These are phyloP conservation scores for Orbilia blumenaviensis DNA, from an alignment of 2,329 filamentous ascomycete genomes.

Conservation along the genomic window DNA sequence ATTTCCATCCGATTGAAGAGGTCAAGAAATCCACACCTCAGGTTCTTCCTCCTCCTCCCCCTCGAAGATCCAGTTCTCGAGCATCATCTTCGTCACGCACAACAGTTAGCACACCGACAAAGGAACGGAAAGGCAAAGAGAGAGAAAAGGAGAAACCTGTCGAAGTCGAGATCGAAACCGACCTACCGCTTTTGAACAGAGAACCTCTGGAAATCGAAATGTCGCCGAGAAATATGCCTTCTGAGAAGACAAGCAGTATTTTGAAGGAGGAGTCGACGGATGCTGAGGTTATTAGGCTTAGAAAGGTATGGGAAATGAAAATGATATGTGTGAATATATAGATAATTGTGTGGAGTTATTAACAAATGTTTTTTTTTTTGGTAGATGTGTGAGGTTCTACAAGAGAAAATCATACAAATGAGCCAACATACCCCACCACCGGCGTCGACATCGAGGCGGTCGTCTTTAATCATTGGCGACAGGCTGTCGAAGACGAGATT, in stretches of 20 bases:
- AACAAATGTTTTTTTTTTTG: neutral
- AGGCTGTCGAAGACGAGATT: constrained; percentile 38
- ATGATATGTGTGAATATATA: neutral
- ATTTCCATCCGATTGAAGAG: constrained; percentile 44
- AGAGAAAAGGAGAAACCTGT: constrained; percentile 16
- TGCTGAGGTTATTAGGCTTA: constrained; percentile 43
- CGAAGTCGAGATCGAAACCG: constrained; percentile 24
- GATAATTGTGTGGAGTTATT: neutral
- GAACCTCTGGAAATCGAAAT: constrained; percentile 42
- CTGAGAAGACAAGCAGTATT: constrained; percentile 9
- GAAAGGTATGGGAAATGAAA: constrained; percentile 24
- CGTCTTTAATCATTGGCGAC: constrained; percentile 45
- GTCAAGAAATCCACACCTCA: constrained; percentile 28
- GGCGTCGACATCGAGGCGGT: constrained; percentile 28
- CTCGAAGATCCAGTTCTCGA: constrained; percentile 51
- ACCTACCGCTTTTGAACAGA: constrained; percentile 44
- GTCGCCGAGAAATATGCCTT: constrained; percentile 29
- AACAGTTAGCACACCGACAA: neutral
- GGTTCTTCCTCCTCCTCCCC: constrained; percentile 45
- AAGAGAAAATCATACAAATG: constrained; percentile 53
- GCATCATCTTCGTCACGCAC: constrained; percentile 19
- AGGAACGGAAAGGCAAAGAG: constrained; percentile 37
- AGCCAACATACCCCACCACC: constrained; percentile 44
- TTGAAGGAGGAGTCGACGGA: constrained; percentile 34
- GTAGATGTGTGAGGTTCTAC: constrained; percentile 51